Evolutionary conservation across 805 yeast genomes (phyloP).

Genomic region (Saccharomycopsis sp.): DNA sequence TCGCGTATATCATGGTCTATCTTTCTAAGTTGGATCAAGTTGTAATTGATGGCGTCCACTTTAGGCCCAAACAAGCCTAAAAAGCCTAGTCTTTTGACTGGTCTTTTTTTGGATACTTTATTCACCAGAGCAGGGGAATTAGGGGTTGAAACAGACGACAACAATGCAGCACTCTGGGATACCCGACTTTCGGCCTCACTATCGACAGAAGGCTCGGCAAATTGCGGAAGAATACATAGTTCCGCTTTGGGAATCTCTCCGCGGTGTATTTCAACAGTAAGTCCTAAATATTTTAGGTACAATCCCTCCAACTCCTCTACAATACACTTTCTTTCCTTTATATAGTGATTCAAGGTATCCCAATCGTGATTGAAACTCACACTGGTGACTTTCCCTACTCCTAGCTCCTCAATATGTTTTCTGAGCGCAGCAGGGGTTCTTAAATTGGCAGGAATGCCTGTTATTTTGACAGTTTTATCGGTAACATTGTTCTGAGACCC

Average conservation of each 20-base stretch:
- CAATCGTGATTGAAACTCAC: constrained; percentile 26
- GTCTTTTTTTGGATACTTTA: constrained; percentile 14
- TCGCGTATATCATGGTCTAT: constrained; percentile 35
- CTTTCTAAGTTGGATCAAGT: constrained; percentile 30
- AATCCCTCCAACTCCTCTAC: constrained; percentile 54
- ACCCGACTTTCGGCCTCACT: constrained; percentile 3
- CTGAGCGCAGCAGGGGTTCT: constrained; percentile 39
- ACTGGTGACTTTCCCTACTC: constrained; percentile 48
- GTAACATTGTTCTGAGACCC: constrained; percentile 56
- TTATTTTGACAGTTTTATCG: constrained; percentile 50
- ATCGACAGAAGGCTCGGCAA: not conserved
- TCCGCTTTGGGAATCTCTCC: constrained; percentile 17
- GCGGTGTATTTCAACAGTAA: constrained; percentile 12
- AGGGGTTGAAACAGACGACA: not conserved
- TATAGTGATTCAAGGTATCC: constrained; percentile 18
- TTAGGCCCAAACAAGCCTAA: constrained; percentile 26
- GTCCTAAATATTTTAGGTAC: constrained; percentile 63
- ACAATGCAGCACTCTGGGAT: constrained; percentile 25
- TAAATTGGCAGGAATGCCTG: constrained; percentile 46
- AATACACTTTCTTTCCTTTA: constrained; percentile 40
- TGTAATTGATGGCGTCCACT: constrained; percentile 30
- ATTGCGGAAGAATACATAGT: constrained; percentile 4
- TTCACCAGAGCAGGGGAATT: not conserved
- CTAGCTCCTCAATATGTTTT: constrained; percentile 45
- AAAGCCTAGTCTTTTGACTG: constrained; percentile 24